Conservation (phyloP, 768 basidiomycete species). For the Lactarius hatsudake region DNA sequence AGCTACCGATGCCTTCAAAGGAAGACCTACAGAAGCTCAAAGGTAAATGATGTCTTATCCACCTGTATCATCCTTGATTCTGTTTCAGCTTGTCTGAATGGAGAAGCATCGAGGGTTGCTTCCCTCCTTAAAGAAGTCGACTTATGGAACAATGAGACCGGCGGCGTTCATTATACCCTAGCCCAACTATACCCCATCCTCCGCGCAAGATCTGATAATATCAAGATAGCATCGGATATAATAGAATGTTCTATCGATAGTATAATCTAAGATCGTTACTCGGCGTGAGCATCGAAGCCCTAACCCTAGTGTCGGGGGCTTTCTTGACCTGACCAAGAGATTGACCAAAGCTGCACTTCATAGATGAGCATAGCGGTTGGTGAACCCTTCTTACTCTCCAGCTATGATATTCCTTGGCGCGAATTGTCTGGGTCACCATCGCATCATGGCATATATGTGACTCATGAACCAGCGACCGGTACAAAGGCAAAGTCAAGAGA, state of each 20-base stretch:
- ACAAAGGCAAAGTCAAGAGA: constrained; percentile 37
- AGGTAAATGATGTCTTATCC: neutral
- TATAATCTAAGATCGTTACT: constrained; percentile 1
- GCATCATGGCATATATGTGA: constrained; percentile 34
- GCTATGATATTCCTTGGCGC: constrained; percentile 19
- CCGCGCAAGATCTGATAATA: constrained; percentile 19
- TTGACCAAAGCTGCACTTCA: neutral
- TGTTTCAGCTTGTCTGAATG: constrained; percentile 10
- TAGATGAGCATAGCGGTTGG: constrained; percentile 23
- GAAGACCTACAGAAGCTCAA: constrained; percentile 15
- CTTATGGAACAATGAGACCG: neutral
- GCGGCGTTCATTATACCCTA: neutral
- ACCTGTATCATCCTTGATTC: neutral
- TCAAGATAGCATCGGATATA: constrained; percentile 15
- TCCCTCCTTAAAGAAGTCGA: constrained; percentile 15
- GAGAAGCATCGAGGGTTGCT: constrained; percentile 8
- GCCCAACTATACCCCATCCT: constrained; percentile 16
- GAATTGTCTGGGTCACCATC: neutral
- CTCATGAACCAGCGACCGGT: constrained; percentile 35
- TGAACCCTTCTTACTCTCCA: constrained; percentile 26
- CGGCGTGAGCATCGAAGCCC: neutral
- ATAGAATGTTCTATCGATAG: constrained; percentile 23
- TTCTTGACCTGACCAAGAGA: too few relatives aligned
- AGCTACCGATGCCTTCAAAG: constrained; percentile 10
- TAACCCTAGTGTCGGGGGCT: constrained; percentile 17